Base-by-base conservation (phyloP, 768 basidiomycete genomes). In the Chlorophyllum brunneum region DNA sequence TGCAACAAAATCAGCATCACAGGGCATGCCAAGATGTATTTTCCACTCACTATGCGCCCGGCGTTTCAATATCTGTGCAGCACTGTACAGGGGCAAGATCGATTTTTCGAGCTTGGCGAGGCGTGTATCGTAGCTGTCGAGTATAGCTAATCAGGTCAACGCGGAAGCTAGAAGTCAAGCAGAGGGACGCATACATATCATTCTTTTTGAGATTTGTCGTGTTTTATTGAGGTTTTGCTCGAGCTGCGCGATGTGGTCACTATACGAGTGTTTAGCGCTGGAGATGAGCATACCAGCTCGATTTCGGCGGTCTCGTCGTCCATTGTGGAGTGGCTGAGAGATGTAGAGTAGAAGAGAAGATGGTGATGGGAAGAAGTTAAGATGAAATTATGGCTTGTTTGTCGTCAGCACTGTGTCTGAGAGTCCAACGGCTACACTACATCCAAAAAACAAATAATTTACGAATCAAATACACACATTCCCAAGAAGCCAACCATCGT, bases 221-320 rank as follows among this genome's bases (percentile, higher is more conserved):
- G 90, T 92, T 69, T 92, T 92, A 66, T 87, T 83, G 37, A 93
- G 72, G 63, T 92, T 92, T 67, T 92, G 91, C 69, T 93, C 88
- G 8, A 93, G 77, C 90, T 90, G 39, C 23, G 22, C n/a, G 20
- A 38, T 13, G 18, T 22, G n/a, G 31, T 29, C n/a, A 23, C 16
- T 42, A 34, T 26, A 24, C 20, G 48, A 36, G 24, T 15, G 27
- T 39, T n/a, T 5, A 34, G 26, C 2, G 9, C n/a, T 16, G 47
- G 2, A 18, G 38, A 22, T 36, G 26, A 18, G 29, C 58, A 52
- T 63, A 85, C 85, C 56, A 87, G 77, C 69, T 87, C 86, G 37
- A 88, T 86, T 64, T 88, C 86, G 20, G 86, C 86, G 0, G 82
- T 80, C 59, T 88, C 86, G 59, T 87, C 76, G 63, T 78, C 76